These are phyloP conservation scores for Phytophthora palmivora DNA, from an alignment of 352 stramenopile species.

Conservation along the genomic window DNA sequence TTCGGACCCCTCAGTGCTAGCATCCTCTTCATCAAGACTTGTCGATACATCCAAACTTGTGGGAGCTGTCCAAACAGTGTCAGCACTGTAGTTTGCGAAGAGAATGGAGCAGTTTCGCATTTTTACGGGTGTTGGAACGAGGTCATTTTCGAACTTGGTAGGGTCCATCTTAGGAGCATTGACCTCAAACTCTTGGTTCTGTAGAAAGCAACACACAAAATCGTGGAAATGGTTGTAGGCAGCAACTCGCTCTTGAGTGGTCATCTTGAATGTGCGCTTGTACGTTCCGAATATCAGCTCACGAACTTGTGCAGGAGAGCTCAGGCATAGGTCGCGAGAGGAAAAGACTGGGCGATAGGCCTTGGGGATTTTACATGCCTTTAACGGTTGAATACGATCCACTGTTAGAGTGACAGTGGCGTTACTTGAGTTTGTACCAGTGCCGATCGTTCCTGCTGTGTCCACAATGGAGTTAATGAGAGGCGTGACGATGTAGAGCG, in stretches of 20 bases:
- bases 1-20: not conserved
- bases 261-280: slow-evolving; percentile 28
- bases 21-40: slow-evolving; percentile 3
- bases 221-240: slow-evolving; percentile 38
- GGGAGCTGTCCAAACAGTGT: slow-evolving; percentile 13
- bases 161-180: slow-evolving; percentile 23
- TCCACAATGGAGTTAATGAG: slow-evolving; percentile 33
- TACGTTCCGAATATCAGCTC: slow-evolving; percentile 31
- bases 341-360: slow-evolving; percentile 28
- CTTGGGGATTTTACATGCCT: slow-evolving; percentile 24
- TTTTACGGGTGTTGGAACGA: slow-evolving; percentile 23
- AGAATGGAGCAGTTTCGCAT: slow-evolving; percentile 29
- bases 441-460: slow-evolving; percentile 8
- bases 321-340: slow-evolving; percentile 33
- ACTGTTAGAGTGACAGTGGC: slow-evolving; percentile 12
- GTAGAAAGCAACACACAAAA: slow-evolving; percentile 35
- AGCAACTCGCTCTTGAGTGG: slow-evolving; percentile 9
- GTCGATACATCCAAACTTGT: slow-evolving; percentile 1
- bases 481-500: slow-evolving; percentile 37
- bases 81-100: slow-evolving; percentile 20
- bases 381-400: slow-evolving; percentile 10
- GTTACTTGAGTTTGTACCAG: not conserved
- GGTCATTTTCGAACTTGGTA: slow-evolving; percentile 10
- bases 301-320: slow-evolving; percentile 13
- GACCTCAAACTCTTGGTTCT: slow-evolving; percentile 36